Conservation (phyloP, 2,329 filamentous ascomycete genomes). For the Aschersonia sp. region DNA sequence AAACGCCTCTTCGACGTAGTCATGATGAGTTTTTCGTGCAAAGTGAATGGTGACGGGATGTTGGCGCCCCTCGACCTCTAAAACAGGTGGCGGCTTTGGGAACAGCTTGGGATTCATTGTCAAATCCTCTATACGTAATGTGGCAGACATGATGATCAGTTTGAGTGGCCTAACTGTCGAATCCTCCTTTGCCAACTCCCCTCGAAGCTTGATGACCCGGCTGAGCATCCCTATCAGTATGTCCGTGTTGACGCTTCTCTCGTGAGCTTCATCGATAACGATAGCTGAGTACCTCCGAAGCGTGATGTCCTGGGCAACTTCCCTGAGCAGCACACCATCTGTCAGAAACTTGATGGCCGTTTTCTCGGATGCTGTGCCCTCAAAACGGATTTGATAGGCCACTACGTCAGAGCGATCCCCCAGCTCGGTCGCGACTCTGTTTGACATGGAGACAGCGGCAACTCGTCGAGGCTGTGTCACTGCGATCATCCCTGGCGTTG, state of each 20-base stretch:
- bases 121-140: constrained; percentile 78
- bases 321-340: constrained; percentile 84
- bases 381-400: constrained; percentile 90
- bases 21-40: constrained; percentile 62
- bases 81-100: constrained; percentile 59
- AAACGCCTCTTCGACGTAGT: constrained; percentile 86
- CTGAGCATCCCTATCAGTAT: constrained; percentile 97
- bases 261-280: constrained; percentile 92
- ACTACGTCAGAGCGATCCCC: constrained; percentile 65
- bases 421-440: constrained; percentile 75
- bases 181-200: constrained; percentile 59
- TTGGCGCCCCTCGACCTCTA: constrained; percentile 84
- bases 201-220: constrained; percentile 72
- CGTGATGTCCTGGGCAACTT: constrained; percentile 79
- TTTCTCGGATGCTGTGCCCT: constrained; percentile 63
- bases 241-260: constrained; percentile 93
- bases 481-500: constrained; percentile 83
- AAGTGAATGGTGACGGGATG: constrained; percentile 87
- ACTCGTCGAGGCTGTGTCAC: constrained; percentile 91
- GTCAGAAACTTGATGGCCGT: constrained; percentile 99
- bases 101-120: constrained; percentile 75
- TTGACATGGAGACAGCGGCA: constrained; percentile 92
- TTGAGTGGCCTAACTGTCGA: constrained; percentile 65
- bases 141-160: constrained; percentile 96
- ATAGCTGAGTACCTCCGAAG: constrained; percentile 84